Conservation (phyloP, 2,329 filamentous ascomycete species). For the Colletotrichum viniferum region DNA sequence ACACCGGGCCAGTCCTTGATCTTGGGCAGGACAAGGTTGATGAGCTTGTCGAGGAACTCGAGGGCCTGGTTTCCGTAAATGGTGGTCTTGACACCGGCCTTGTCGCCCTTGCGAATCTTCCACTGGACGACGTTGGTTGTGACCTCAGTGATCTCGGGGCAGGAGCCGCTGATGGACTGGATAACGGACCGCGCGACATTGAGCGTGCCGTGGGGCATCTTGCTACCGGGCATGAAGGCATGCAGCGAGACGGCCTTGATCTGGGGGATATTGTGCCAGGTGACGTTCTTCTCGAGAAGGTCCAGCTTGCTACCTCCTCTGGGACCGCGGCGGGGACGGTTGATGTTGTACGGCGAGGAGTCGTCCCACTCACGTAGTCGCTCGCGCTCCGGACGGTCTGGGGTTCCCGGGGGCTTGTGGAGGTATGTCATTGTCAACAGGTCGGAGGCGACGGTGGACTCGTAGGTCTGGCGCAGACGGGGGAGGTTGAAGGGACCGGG, state of each 20-base stretch:
- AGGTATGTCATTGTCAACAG: slow-evolving; percentile 88
- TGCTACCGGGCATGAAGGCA: slow-evolving; percentile 72
- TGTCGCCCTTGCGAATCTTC: slow-evolving; percentile 72
- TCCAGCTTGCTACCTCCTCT: slow-evolving; percentile 76
- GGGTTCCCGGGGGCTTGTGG: slow-evolving; percentile 80
- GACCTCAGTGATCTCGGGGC: slow-evolving; percentile 71
- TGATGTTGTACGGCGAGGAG: slow-evolving; percentile 92
- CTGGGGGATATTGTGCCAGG: slow-evolving; percentile 84
- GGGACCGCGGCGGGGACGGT: slow-evolving; percentile 82
- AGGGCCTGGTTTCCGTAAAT: slow-evolving; percentile 82
- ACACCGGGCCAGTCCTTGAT: slow-evolving; percentile 95
- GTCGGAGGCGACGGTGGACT: slow-evolving; percentile 84
- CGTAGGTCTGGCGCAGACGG: slow-evolving; percentile 87
- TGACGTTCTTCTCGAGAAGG: slow-evolving; percentile 74
- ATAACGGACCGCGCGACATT: slow-evolving; percentile 84
- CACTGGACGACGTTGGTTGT: slow-evolving; percentile 77
- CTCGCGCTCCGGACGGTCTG: slow-evolving; percentile 56
- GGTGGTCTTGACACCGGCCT: slow-evolving; percentile 77
- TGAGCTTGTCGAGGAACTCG: slow-evolving; percentile 87
- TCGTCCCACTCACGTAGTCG: slow-evolving; percentile 86
- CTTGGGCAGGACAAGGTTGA: slow-evolving; percentile 88
- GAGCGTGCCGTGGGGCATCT: slow-evolving; percentile 74
- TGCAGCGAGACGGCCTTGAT: slow-evolving; percentile 83
- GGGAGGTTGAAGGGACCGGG: slow-evolving; percentile 91
- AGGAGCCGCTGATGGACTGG: slow-evolving; percentile 83